Percentiles rank a stretch among this genome's conserved stretches.
These are phyloP conservation scores for Talaromyces thailandensis DNA, from an alignment of 495 filamentous ascomycete species.

Conservation along the genomic window DNA sequence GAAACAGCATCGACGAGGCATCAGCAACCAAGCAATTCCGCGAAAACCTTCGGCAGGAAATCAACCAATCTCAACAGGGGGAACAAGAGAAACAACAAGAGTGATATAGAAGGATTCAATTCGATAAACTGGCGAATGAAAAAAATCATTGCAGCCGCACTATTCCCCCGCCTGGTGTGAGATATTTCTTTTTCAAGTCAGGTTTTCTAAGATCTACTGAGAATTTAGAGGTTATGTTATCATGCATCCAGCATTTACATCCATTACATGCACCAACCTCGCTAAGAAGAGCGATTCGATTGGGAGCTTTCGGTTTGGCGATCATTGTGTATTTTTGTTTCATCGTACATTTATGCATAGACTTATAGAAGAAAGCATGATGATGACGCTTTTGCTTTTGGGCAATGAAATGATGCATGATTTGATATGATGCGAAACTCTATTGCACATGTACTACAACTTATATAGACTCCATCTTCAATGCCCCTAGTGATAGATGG, in stretches of 20 bases:
- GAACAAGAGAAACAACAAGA: not conserved
- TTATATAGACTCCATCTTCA: too few species aligned
- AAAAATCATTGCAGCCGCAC: not conserved
- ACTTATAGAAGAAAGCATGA: not conserved
- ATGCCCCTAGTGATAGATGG: too few species aligned
- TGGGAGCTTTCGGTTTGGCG: not conserved
- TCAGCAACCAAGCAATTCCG: slow-evolving; percentile 18
- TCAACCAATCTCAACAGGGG: not conserved
- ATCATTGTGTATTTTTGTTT: not conserved
- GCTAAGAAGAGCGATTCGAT: not conserved
- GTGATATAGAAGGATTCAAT: not conserved
- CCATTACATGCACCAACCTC: not conserved
- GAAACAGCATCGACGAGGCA: slow-evolving; percentile 58
- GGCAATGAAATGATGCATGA: not conserved
- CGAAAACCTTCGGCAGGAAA: not conserved
- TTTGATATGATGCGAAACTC: too few species aligned
- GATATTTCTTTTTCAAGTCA: not conserved
- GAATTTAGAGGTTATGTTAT: not conserved
- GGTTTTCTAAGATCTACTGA: not conserved
- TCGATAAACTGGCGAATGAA: not conserved
- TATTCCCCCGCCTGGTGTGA: not conserved
- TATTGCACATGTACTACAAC: too few species aligned
- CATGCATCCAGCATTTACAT: not conserved
- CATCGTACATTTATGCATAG: not conserved
- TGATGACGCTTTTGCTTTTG: not conserved